These are phyloP conservation scores for Solanum tarapatanum DNA, from an alignment of 257 asterid species.

Conservation along the genomic window DNA sequence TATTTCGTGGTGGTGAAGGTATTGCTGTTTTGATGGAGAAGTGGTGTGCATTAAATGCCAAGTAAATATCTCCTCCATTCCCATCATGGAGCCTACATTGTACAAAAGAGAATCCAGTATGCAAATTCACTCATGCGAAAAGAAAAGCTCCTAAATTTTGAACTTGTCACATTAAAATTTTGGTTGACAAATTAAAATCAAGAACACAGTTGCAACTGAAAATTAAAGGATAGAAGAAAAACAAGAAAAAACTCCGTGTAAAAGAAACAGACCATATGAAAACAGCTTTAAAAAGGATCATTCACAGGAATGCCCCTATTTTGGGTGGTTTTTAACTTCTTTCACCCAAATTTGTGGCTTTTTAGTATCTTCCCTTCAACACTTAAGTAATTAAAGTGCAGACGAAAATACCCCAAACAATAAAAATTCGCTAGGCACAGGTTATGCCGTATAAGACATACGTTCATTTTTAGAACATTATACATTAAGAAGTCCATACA, in stretches of 20 bases:
- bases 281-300: not conserved
- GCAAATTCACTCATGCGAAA: not conserved
- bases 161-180: not conserved
- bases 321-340: not conserved
- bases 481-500: not conserved
- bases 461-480: not conserved
- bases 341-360: not conserved
- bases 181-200: not conserved
- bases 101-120: not conserved
- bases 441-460: not conserved
- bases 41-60: conserved; percentile 85
- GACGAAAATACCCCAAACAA: not conserved
- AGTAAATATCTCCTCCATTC: conserved; percentile 58
- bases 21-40: conserved; percentile 38
- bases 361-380: not conserved
- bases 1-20: conserved; percentile 60
- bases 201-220: not conserved
- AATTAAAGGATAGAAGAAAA: not conserved
- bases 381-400: not conserved
- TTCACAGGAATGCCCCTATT: not conserved
- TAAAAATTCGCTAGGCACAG: not conserved
- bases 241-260: not conserved
- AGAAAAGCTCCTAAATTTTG: not conserved
- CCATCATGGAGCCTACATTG: conserved; percentile 65
- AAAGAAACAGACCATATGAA: not conserved